phyloP scores from a whole-genome alignment of 1,284 basidiomycete genomes.

The Xanthoconium separans region DNA sequence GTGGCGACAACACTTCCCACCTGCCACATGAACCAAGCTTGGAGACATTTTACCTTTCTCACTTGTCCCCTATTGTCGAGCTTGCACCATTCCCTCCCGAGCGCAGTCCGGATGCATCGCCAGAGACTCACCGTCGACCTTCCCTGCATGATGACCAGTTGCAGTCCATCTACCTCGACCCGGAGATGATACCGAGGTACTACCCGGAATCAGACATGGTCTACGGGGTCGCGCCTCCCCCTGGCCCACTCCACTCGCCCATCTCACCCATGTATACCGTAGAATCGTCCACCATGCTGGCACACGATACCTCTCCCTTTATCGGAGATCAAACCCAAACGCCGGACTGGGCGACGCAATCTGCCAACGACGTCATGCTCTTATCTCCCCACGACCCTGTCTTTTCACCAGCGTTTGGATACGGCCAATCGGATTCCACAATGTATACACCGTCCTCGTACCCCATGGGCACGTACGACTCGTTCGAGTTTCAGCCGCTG shows the following conservation, averaged over 20 bases:
- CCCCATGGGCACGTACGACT: slow-evolving; percentile 25
- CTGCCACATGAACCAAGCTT: slow-evolving; percentile 16
- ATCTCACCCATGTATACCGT: slow-evolving; percentile 22
- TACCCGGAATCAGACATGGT: slow-evolving; percentile 18
- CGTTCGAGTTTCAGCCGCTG: slow-evolving; percentile 34
- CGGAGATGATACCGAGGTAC: slow-evolving; percentile 23
- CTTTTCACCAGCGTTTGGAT: slow-evolving; percentile 22
- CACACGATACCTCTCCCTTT: slow-evolving; percentile 17
- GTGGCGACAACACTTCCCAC: slow-evolving; percentile 12
- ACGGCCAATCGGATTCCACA: slow-evolving; percentile 18
- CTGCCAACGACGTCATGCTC: slow-evolving; percentile 18
- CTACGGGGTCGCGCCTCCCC: slow-evolving; percentile 14
- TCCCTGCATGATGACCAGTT: slow-evolving; percentile 27
- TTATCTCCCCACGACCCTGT: slow-evolving; percentile 18
- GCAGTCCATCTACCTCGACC: slow-evolving; percentile 25
- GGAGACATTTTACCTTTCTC: slow-evolving; percentile 25
- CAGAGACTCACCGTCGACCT: slow-evolving; percentile 14
- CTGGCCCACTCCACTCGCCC: slow-evolving; percentile 15
- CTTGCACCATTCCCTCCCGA: slow-evolving; percentile 19
- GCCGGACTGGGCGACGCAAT: slow-evolving; percentile 16
- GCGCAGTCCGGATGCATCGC: slow-evolving; percentile 13
- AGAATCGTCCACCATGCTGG: slow-evolving; percentile 12
- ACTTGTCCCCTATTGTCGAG: slow-evolving; percentile 19
- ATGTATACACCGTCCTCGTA: slow-evolving; percentile 21
- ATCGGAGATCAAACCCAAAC: not conserved